A percentile compares a stretch with the other conserved stretches of the same genome.
phyloP scores from a whole-genome alignment of 345 rosid species.

The Physaria fendleri region DNA sequence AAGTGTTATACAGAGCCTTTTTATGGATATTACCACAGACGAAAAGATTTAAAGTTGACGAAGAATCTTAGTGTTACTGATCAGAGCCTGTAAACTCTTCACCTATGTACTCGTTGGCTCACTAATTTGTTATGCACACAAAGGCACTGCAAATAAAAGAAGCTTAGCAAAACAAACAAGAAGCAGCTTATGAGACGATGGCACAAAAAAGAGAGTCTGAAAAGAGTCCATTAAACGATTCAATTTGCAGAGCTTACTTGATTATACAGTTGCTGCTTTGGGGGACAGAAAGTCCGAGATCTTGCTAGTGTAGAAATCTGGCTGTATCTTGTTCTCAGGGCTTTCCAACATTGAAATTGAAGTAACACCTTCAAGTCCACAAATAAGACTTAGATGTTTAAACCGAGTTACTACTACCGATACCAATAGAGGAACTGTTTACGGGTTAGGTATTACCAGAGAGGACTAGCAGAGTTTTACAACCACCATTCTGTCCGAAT shows the following conservation, averaged over 20 bases:
- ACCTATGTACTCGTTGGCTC: constrained; percentile 1
- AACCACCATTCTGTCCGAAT: constrained; percentile 87
- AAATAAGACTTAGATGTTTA: background rate
- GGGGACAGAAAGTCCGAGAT: constrained; percentile 75
- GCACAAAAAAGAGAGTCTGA: background rate
- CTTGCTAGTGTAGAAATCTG: constrained; percentile 80
- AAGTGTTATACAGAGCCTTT: background rate
- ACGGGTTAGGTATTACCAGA: constrained; percentile 46
- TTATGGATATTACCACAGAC: background rate
- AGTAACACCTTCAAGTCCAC: constrained; percentile 57
- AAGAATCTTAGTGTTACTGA: background rate
- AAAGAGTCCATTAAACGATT: background rate
- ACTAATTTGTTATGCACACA: constrained; percentile 1
- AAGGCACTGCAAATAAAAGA: background rate
- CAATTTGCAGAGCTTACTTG: background rate
- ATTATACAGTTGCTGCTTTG: constrained; percentile 65
- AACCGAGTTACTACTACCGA: background rate
- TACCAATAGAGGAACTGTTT: background rate
- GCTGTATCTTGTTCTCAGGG: constrained; percentile 67
- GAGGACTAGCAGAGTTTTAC: constrained; percentile 93
- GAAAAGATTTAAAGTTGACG: background rate
- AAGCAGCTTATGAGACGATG: background rate
- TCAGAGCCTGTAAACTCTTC: background rate
- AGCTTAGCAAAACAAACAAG: constrained; percentile 8
- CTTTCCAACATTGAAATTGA: constrained; percentile 61